These are phyloP conservation scores for Ustilago nuda DNA, from an alignment of 1,284 basidiomycete species.

Conservation along the genomic window DNA sequence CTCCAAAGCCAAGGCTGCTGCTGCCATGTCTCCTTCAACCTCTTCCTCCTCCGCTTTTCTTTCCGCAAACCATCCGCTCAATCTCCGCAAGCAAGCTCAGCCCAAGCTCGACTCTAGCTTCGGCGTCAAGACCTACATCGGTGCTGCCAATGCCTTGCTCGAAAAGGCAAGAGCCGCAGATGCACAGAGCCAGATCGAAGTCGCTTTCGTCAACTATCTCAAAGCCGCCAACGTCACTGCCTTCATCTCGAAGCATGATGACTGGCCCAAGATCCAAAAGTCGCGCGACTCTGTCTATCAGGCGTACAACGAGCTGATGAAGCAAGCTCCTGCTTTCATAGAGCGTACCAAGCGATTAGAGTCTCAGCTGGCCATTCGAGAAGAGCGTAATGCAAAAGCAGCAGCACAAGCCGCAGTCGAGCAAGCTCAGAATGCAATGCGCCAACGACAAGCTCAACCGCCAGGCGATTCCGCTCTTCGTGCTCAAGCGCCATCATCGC, in stretches of 20 bases:
- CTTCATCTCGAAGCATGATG: conserved; percentile 65
- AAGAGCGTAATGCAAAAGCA: conserved; percentile 53
- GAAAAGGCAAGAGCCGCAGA: conserved; percentile 67
- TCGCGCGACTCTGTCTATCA: conserved; percentile 56
- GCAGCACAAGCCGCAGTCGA: conserved; percentile 28
- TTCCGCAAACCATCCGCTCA: conserved; percentile 64
- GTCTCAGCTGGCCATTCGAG: conserved; percentile 55
- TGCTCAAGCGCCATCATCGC: background rate
- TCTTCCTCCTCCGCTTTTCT: conserved; percentile 30
- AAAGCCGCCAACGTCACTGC: conserved; percentile 65
- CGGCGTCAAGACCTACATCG: conserved; percentile 66
- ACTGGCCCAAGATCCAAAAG: conserved; percentile 59
- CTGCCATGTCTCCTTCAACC: conserved; percentile 6
- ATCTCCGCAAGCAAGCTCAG: conserved; percentile 63
- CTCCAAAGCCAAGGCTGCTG: background rate
- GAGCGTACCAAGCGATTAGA: conserved; percentile 61
- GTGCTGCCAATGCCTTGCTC: conserved; percentile 64
- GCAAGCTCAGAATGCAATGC: conserved; percentile 26
- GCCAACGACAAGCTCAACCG: conserved; percentile 26
- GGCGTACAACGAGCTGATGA: conserved; percentile 66
- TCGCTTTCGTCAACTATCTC: conserved; percentile 69
- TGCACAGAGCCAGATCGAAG: conserved; percentile 63
- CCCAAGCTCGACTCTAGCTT: conserved; percentile 62
- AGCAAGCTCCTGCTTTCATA: conserved; percentile 62
- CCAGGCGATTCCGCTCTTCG: conserved; percentile 40